Conservation (phyloP, 164 flowering plant genomes). For the Sedum album region DNA sequence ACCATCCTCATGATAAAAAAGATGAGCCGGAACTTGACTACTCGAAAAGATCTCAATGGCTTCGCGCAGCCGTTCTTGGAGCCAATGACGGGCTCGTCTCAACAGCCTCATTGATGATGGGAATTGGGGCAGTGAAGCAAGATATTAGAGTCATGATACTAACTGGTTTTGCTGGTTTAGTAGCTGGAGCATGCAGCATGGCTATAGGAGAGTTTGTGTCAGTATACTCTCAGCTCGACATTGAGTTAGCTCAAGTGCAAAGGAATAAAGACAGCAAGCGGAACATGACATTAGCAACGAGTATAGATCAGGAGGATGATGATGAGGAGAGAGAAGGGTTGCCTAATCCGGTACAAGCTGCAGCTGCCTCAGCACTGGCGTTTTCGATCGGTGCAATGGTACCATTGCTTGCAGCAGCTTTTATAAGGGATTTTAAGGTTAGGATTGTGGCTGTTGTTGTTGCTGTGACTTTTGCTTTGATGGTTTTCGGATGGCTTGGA, state of each 20-base stretch:
- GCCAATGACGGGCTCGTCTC: no score
- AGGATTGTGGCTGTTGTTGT: conserved; percentile 31
- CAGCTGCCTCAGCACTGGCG: conserved; percentile 47
- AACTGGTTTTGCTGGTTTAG: conserved; percentile 51
- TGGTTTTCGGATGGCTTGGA: no score
- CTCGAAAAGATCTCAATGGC: conserved; percentile 53
- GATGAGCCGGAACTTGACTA: conserved; percentile 26
- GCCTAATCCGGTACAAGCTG: conserved; percentile 50
- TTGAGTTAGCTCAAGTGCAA: conserved; percentile 40
- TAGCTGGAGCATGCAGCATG: no score
- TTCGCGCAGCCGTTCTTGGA: conserved; percentile 48
- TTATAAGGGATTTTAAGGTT: conserved; percentile 28
- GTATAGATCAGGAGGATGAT: not conserved
- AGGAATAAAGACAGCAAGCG: conserved; percentile 18
- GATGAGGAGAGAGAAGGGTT: conserved; percentile 19
- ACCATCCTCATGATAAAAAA: conserved; percentile 8
- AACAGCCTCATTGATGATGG: no score
- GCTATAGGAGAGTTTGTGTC: no score
- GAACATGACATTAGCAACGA: not conserved
- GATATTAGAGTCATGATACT: conserved; percentile 45
- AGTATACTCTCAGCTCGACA: no score
- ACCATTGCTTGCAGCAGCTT: conserved; percentile 44
- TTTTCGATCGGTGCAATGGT: conserved; percentile 45
- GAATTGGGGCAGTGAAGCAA: no score
- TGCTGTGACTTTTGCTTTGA: conserved; percentile 32